Conservation (phyloP, 257 asterid species). For the Euphrasia confusa region DNA sequence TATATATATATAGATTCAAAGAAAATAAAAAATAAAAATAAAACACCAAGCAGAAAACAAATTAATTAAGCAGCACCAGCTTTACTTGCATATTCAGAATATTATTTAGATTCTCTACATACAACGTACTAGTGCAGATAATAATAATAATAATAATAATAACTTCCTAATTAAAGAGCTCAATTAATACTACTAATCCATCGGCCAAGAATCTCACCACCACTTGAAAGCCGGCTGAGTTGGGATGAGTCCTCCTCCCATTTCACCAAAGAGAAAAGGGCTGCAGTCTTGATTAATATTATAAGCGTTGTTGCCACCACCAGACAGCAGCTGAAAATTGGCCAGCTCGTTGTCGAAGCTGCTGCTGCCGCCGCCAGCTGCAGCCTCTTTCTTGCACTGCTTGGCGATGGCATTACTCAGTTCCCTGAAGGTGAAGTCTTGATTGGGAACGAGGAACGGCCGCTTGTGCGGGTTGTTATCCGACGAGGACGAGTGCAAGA, state of each 20-base stretch:
- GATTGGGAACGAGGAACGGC: slow-evolving; percentile 14
- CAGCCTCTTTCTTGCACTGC: slow-evolving; percentile 39
- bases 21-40: background rate
- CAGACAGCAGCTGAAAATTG: slow-evolving; percentile 27
- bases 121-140: slow-evolving; percentile 13
- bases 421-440: slow-evolving; percentile 35
- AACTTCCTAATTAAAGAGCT: background rate
- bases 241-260: slow-evolving; percentile 33
- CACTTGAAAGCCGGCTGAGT: slow-evolving; percentile 42
- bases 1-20: background rate
- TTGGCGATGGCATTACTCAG: slow-evolving; percentile 37
- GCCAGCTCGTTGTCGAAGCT: background rate
- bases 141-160: background rate
- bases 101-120: slow-evolving; percentile 28
- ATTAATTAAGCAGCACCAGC: background rate
- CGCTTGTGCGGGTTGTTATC: background rate
- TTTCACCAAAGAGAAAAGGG: slow-evolving; percentile 26
- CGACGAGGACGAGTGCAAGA: background rate
- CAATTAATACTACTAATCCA: slow-evolving; percentile 16
- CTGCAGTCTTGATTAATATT: slow-evolving; percentile 10
- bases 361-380: too few relatives aligned
- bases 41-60: background rate
- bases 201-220: slow-evolving; percentile 41
- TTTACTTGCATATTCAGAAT: slow-evolving; percentile 29
- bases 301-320: slow-evolving; percentile 15